Conservation (phyloP, 2,329 filamentous ascomycete species). For the Myotisia sp. region DNA sequence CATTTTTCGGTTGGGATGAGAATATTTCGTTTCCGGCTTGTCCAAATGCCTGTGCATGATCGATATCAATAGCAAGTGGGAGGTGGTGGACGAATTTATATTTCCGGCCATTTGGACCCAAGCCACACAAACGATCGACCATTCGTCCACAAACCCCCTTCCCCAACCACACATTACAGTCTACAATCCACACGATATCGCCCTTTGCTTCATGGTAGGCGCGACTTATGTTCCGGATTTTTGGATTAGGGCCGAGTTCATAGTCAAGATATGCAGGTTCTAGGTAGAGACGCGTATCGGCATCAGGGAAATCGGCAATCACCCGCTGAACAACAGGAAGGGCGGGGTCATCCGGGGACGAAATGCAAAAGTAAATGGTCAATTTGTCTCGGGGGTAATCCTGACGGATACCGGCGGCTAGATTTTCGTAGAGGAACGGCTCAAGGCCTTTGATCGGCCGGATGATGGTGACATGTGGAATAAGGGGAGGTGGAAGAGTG, state of each 20-base stretch:
- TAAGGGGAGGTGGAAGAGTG: conserved; percentile 26
- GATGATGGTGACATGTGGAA: conserved; percentile 79
- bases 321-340: conserved; percentile 59
- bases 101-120: conserved; percentile 33
- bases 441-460: conserved; percentile 89
- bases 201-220: conserved; percentile 79
- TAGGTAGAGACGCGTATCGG: conserved; percentile 59
- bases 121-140: conserved; percentile 74
- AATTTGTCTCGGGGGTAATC: conserved; percentile 63
- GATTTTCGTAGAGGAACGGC: conserved; percentile 78
- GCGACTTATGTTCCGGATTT: conserved; percentile 90
- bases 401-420: conserved; percentile 72
- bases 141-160: conserved; percentile 68
- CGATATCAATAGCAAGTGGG: conserved; percentile 70
- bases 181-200: conserved; percentile 84
- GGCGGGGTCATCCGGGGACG: conserved; percentile 59
- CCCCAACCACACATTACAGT: conserved; percentile 91
- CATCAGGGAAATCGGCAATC: conserved; percentile 55
- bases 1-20: not conserved
- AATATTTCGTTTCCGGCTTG: conserved; percentile 14
- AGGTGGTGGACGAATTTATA: conserved; percentile 94
- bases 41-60: conserved; percentile 16
- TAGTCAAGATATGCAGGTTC: conserved; percentile 56
- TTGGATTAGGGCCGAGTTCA: conserved; percentile 85
- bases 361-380: conserved; percentile 69